Conservation (phyloP, 202 grass and related monocot species). For the Schoenoplectus tabernaemontani region DNA sequence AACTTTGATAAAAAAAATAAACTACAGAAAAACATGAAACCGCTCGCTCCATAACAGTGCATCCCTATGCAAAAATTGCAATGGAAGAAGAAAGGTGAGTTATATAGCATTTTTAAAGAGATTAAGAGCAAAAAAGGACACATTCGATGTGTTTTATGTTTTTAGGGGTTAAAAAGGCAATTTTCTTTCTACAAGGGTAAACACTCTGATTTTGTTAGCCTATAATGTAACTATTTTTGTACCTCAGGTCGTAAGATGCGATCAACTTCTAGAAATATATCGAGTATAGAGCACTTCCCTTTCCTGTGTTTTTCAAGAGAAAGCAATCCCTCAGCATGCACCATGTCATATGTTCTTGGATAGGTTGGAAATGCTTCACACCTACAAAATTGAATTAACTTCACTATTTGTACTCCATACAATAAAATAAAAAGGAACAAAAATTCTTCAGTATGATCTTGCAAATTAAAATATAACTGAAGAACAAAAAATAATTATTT, state of each 20-base stretch:
- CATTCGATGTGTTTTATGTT: background rate
- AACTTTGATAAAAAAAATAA: too few species aligned
- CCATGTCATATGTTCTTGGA: conserved; percentile 99
- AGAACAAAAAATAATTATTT: conserved; percentile 16
- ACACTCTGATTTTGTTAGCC: background rate
- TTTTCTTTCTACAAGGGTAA: background rate
- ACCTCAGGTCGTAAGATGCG: conserved; percentile 97
- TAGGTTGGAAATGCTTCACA: conserved; percentile 98
- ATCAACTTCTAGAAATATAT: conserved; percentile 96
- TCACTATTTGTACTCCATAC: background rate
- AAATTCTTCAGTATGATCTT: background rate
- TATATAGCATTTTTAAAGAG: background rate
- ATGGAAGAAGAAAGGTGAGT: background rate
- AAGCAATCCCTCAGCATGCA: conserved; percentile 86
- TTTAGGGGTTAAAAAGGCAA: background rate
- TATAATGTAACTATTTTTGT: background rate
- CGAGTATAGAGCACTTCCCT: conserved; percentile 65
- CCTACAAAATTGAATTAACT: conserved; percentile 38
- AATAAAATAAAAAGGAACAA: background rate
- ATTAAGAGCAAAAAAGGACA: background rate
- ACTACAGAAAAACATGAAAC: background rate
- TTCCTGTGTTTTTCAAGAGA: conserved; percentile 46
- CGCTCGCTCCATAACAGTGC: background rate
- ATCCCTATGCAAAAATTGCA: background rate
- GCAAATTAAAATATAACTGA: background rate